Evolutionary conservation across 208 protist genomes (phyloP).

Genomic region (Entamoeba invadens): DNA sequence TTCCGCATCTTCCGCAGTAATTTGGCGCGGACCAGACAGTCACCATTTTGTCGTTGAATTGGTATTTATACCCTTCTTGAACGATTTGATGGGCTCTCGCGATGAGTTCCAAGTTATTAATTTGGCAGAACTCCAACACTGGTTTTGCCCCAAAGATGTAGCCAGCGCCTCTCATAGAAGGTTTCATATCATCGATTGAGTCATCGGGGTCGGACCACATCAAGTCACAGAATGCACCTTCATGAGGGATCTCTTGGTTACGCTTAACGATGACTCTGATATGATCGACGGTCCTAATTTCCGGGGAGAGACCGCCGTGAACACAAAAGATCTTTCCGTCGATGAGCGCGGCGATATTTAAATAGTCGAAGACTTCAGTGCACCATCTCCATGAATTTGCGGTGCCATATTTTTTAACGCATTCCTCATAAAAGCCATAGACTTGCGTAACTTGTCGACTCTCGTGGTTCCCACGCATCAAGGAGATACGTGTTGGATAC

Average conservation of each 20-base stretch:
- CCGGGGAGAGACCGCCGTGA: conserved; percentile 73
- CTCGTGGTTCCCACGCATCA: conserved; percentile 91
- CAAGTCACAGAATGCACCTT: conserved; percentile 92
- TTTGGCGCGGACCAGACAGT: conserved; percentile 64
- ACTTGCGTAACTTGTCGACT: conserved; percentile 86
- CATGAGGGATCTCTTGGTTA: conserved; percentile 79
- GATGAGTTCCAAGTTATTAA: conserved; percentile 32
- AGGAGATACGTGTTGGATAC: conserved; percentile 76
- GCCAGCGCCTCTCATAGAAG: conserved; percentile 33
- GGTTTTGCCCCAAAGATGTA: conserved; percentile 32
- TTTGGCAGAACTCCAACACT: conserved; percentile 60
- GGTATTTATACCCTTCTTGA: conserved; percentile 58
- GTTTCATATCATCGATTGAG: background rate
- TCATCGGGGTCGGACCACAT: conserved; percentile 94
- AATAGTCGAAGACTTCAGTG: conserved; percentile 87
- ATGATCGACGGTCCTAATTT: conserved; percentile 68
- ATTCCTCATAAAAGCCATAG: conserved; percentile 97
- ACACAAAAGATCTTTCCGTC: conserved; percentile 86
- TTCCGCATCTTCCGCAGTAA: conserved; percentile 54
- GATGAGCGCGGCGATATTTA: conserved; percentile 83
- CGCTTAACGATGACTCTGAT: conserved; percentile 45
- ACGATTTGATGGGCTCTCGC: conserved; percentile 56
- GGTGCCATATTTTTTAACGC: conserved; percentile 80
- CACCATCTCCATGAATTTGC: conserved; percentile 77
- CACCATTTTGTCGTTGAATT: conserved; percentile 51